These are phyloP conservation scores for Cutaneotrichosporon cavernicola DNA, from an alignment of 1,284 basidiomycete species.

Conservation along the genomic window DNA sequence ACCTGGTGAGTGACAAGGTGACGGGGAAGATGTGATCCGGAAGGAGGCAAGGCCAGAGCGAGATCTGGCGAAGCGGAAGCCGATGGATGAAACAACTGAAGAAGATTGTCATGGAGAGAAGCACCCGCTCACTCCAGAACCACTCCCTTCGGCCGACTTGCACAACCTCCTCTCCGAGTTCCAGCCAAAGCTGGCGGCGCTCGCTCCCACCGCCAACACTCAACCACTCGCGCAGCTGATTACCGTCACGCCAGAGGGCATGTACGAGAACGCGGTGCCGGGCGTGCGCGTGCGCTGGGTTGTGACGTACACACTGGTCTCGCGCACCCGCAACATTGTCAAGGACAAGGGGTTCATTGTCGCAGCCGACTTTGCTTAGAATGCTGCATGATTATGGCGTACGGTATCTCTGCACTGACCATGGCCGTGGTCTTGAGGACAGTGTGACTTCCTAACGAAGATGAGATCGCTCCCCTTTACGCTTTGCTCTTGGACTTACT, in stretches of 20 bases:
- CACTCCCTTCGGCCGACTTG: conserved; percentile 46
- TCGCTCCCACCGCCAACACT: conserved; percentile 15
- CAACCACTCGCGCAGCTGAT: conserved; percentile 23
- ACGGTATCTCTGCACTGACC: background rate
- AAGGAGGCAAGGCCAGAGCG: too few species aligned
- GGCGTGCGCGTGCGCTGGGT: conserved; percentile 48
- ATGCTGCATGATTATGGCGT: conserved; percentile 4
- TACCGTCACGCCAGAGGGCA: conserved; percentile 31
- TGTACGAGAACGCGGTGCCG: conserved; percentile 27
- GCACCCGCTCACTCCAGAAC: conserved; percentile 34
- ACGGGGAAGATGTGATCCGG: background rate
- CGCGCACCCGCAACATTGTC: conserved; percentile 48
- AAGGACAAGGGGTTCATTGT: conserved; percentile 47
- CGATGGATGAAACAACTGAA: too few species aligned
- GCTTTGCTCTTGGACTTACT: too few species aligned
- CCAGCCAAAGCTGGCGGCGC: conserved; percentile 20
- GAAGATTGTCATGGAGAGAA: background rate
- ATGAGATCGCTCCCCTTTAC: background rate
- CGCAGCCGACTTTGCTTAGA: conserved; percentile 7
- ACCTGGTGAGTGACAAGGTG: conserved; percentile 29
- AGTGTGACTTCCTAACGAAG: background rate
- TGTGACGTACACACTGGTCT: conserved; percentile 49
- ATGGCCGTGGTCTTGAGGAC: too few species aligned
- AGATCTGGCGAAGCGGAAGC: background rate
- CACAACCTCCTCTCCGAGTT: conserved; percentile 53